Evolutionary conservation across 1,284 basidiomycete genomes (phyloP).

Genomic region (Leccinum angustisporum): DNA sequence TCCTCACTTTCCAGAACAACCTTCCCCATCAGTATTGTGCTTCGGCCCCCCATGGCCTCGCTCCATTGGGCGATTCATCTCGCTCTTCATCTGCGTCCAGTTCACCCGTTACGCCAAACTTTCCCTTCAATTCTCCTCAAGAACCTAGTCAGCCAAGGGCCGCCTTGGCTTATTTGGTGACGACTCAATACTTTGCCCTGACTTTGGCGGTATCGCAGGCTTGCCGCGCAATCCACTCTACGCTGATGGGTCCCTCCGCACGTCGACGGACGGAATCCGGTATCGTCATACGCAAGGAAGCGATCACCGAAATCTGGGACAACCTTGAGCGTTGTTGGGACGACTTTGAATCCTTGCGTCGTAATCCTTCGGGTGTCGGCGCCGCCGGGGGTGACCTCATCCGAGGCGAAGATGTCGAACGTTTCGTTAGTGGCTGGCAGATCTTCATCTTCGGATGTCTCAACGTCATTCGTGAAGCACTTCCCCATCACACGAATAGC

Average conservation of each 20-base stretch:
- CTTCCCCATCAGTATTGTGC: slow-evolving; percentile 45
- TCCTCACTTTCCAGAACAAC: slow-evolving; percentile 57
- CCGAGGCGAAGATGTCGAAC: slow-evolving; percentile 58
- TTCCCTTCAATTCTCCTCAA: slow-evolving; percentile 33
- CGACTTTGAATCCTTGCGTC: slow-evolving; percentile 69
- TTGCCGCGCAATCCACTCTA: slow-evolving; percentile 73
- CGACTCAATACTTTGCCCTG: slow-evolving; percentile 47
- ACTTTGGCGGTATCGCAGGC: slow-evolving; percentile 70
- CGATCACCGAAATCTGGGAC: slow-evolving; percentile 75
- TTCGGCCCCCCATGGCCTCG: slow-evolving; percentile 29
- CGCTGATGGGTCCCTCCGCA: slow-evolving; percentile 74
- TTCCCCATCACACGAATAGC: slow-evolving; percentile 9
- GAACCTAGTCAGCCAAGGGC: slow-evolving; percentile 35
- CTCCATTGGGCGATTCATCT: slow-evolving; percentile 27
- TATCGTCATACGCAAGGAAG: slow-evolving; percentile 54
- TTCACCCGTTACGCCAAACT: slow-evolving; percentile 36
- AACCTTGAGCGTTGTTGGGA: slow-evolving; percentile 79
- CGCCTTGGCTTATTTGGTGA: slow-evolving; percentile 28
- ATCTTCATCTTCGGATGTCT: slow-evolving; percentile 52
- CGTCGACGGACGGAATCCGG: slow-evolving; percentile 52
- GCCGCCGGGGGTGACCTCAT: slow-evolving; percentile 41
- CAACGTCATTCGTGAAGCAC: slow-evolving; percentile 41
- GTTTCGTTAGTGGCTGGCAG: slow-evolving; percentile 55
- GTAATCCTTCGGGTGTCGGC: slow-evolving; percentile 32
- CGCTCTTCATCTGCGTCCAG: slow-evolving; percentile 24